Base-by-base conservation (phyloP, 805 yeast genomes). In the Candida krabiensis region DNA sequence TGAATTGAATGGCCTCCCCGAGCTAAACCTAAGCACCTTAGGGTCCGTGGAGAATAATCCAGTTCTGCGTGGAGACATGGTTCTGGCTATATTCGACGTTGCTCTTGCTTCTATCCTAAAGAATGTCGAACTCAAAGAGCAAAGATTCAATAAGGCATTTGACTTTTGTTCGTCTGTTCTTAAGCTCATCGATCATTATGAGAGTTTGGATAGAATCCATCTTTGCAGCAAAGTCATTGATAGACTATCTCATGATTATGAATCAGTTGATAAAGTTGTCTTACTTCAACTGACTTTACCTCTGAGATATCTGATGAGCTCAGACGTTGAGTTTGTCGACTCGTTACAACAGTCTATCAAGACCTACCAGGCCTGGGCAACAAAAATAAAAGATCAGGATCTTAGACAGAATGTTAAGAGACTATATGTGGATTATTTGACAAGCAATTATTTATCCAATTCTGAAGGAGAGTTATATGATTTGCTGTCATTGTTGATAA, bases 11-110 rank as follows among this genome's bases (percentile, higher is more conserved):
- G 74, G 76, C 36, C 70, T 90, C 45, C 96, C 97, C 0, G 96
- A 89, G 47, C 86, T 89, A 22, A 93, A 89, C 56, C 72, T 87
- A 69, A 82, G 80, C 52, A 80, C 87, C 72, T 69, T 90, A 49
- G 97, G 96, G 18, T 80, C 80, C 45, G 81, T 83, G n/a, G 95
- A 86, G 33, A 77, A 87, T 18, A 85, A 84, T 52, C 90, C 91
- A 6, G 91, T 88, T 0, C 59, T 85, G 41, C 73, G 75, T 43
- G 91, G 93, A 39, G 88, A 83, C 53, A 70, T 85, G 38, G 85
- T 85, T 1, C 60, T 83, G 40, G 74, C 86, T 0, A 73, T 91
- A 47, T 79, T 80, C 68, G 79, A 91, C 68, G 64, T 80, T 53
- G 80, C 81, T 40, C 67, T 80, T 66, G 61, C 79, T 52, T 66